Conservation (phyloP, 257 asterid genomes). For the Solanum lycopersicoides region DNA sequence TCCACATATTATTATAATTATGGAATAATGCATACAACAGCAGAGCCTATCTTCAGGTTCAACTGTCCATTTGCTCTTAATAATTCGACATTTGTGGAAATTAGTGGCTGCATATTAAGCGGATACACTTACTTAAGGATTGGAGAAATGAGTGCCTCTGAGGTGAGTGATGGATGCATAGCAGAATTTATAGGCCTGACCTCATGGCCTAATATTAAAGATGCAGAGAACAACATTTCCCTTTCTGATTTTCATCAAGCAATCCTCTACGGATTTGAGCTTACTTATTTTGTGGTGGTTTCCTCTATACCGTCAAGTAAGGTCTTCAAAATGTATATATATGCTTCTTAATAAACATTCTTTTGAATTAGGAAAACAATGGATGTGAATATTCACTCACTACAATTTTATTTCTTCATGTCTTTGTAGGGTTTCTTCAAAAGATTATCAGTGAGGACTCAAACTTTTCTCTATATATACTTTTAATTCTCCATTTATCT, state of each 20-base stretch:
- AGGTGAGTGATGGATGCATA: neutral
- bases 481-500: neutral
- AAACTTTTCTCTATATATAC: neutral
- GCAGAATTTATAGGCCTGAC: neutral
- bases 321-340: neutral
- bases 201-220: neutral
- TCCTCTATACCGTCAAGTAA: neutral
- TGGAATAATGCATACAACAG: no score
- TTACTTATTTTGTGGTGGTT: neutral
- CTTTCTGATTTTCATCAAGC: constrained; percentile 11
- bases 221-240: neutral
- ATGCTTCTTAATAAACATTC: no score
- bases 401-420: neutral
- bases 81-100: neutral
- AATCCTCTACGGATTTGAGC: constrained; percentile 12
- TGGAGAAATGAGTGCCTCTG: neutral
- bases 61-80: constrained; percentile 9
- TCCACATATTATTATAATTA: no score
- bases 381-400: no score
- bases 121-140: constrained; percentile 1
- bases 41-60: neutral
- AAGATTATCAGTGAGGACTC: neutral
- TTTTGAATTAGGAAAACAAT: no score
- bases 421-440: neutral
- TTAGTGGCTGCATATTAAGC: neutral